Conservation (phyloP, 108 stramenopile species). For the Nannochloropsis salina region DNA sequence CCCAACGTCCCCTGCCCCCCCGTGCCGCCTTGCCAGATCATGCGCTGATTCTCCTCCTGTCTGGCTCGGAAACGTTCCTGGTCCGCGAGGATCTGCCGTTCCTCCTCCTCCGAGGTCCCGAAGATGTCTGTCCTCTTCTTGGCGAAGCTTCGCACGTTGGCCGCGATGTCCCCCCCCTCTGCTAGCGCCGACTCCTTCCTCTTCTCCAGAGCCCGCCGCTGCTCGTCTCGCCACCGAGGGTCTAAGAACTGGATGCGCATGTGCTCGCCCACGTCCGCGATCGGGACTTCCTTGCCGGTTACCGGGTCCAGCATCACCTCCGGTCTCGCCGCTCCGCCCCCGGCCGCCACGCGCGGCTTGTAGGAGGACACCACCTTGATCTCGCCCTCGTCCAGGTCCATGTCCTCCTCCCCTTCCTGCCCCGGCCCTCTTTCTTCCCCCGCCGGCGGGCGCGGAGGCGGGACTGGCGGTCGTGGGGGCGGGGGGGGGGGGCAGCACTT, state of each 20-base stretch:
- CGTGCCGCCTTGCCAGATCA: constrained; percentile 47
- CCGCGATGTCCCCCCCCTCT: constrained; percentile 78
- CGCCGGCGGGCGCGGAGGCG: constrained; percentile 37
- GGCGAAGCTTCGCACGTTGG: constrained; percentile 61
- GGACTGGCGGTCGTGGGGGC: constrained; percentile 42
- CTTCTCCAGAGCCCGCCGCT: constrained; percentile 76
- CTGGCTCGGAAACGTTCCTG: constrained; percentile 28
- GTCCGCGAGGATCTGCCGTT: constrained; percentile 41
- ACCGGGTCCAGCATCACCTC: constrained; percentile 84
- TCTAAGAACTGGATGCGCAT: constrained; percentile 96
- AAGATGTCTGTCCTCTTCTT: constrained; percentile 56
- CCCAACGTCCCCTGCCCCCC: constrained; percentile 24
- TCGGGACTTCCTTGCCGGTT: constrained; percentile 74
- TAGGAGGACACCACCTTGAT: constrained; percentile 74
- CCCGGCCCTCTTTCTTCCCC: too few species aligned
- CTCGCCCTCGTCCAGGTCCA: constrained; percentile 69
- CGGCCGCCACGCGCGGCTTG: constrained; percentile 66
- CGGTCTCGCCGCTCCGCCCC: constrained; percentile 52
- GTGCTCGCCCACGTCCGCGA: constrained; percentile 81
- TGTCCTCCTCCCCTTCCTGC: constrained; percentile 45
- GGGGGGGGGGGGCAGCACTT: constrained; percentile 26
- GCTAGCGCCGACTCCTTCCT: constrained; percentile 87
- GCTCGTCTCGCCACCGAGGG: constrained; percentile 85
- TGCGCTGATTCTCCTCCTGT: constrained; percentile 42
- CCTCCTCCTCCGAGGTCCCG: constrained; percentile 51